Evolutionary conservation across 2,329 filamentous ascomycete genomes (phyloP), one percentile per base, ranked within the genome.

Genomic region (Venturia aucupariae): DNA sequence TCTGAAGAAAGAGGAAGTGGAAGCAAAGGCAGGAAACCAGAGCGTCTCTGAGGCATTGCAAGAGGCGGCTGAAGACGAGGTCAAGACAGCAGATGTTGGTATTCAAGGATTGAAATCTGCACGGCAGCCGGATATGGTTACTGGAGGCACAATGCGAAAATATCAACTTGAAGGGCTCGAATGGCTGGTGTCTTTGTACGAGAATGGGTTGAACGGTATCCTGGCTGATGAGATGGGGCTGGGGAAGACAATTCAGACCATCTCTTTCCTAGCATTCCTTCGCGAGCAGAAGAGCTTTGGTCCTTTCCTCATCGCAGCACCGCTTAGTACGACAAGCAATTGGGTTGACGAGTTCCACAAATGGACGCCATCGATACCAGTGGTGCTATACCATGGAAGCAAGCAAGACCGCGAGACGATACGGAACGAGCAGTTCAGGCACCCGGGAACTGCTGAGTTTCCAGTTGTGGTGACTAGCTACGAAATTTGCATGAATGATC

Each of bases 91-190:
- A n/a, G 83, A 83, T 27, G 78, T 88, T 64, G 84, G 86, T 32
- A 81, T 85, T 62, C 85, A 87, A 68, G 82, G 92, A 63, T 76
- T 97, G 19, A 82, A 86, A 65, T 90, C 95, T 73, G 93, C 92
- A 0, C 82, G 89, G 67, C 94, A 99, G 72, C 94, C 94, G 0
- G 86, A 88, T 67, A 86, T 92, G 65, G 86, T 99, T 70, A 86
- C 88, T 0, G 91, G 91, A 5, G 94, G 94, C 1, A 88, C 87
- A 4, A 97, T 99, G 93, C 83, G 92, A 22, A 89, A 90, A 67
- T 99, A 99, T 72, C 94, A 99, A 70, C 78, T 99, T 0, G 93
- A 97, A 73, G 94, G 94, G 0, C 76, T 99, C 0, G 95, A 96
- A 0, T 99, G 94, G 94, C 87, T 99, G 80, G 84, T 85, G 39